Conservation (phyloP, 306 rosid species). For the Acmispon strigosus region DNA sequence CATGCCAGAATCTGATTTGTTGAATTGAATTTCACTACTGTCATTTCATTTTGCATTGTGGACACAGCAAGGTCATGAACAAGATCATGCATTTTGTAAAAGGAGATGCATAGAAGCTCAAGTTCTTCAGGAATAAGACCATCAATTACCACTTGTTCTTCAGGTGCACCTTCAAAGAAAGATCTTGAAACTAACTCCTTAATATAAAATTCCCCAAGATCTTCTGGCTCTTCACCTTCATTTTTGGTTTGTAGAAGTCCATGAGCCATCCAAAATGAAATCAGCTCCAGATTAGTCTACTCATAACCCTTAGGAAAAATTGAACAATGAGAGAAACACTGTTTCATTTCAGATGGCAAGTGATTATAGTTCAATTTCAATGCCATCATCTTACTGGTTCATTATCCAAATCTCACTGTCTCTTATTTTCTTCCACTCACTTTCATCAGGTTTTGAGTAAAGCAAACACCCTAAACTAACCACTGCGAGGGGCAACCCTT, state of each 20-base stretch:
- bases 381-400: slow-evolving; percentile 11
- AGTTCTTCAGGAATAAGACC: slow-evolving; percentile 24
- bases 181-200: slow-evolving; percentile 20
- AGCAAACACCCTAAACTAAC: slow-evolving; percentile 16
- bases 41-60: slow-evolving; percentile 20
- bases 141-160: slow-evolving; percentile 19
- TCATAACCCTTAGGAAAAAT: slow-evolving; percentile 18
- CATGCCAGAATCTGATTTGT: slow-evolving; percentile 24
- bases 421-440: slow-evolving; percentile 17
- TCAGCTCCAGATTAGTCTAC: slow-evolving; percentile 14
- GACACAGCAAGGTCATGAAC: slow-evolving; percentile 18
- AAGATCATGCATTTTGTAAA: slow-evolving; percentile 24
- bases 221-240: slow-evolving; percentile 19
- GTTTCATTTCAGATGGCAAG: slow-evolving; percentile 7
- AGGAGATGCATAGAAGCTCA: slow-evolving; percentile 14
- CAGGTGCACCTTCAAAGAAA: slow-evolving; percentile 20
- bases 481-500: slow-evolving; percentile 23
- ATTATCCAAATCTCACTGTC: slow-evolving; percentile 22
- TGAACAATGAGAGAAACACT: slow-evolving; percentile 17
- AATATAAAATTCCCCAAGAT: slow-evolving; percentile 16
- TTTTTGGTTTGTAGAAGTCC: slow-evolving; percentile 15
- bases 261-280: slow-evolving; percentile 27
- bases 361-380: slow-evolving; percentile 16
- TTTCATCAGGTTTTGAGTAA: neutral
- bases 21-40: slow-evolving; percentile 10